A percentile compares a stretch with the other conserved stretches of the same genome.
Evolutionary conservation across 768 basidiomycete genomes (phyloP).

Genomic region (Tulasnella sp.): DNA sequence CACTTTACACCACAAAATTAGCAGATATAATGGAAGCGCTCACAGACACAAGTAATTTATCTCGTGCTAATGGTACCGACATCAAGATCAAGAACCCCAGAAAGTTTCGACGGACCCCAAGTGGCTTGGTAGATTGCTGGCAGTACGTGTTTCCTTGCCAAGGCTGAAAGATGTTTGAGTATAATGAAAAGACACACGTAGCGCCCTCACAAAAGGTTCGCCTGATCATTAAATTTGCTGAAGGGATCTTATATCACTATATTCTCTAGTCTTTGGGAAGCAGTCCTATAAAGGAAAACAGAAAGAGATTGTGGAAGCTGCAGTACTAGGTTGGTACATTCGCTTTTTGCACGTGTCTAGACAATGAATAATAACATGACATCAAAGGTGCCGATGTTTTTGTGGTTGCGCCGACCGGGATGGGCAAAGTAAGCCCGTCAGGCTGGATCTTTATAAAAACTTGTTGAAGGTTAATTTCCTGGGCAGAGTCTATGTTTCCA

Average conservation of each 20-base stretch:
- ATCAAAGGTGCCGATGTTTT: slow-evolving; percentile 53
- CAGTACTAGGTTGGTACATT: slow-evolving; percentile 38
- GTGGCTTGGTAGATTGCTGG: slow-evolving; percentile 8
- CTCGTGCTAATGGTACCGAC: neutral
- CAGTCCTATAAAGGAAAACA: slow-evolving; percentile 62
- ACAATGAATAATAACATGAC: neutral
- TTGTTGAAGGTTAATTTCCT: neutral
- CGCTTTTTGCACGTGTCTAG: neutral
- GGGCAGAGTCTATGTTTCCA: slow-evolving; percentile 72
- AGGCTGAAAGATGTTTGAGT: neutral
- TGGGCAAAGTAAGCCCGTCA: slow-evolving; percentile 55
- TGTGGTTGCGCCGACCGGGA: slow-evolving; percentile 74
- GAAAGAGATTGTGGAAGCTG: slow-evolving; percentile 59
- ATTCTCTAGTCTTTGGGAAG: slow-evolving; percentile 53
- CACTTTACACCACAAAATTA: too few relatives aligned
- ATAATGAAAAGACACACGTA: slow-evolving; percentile 2
- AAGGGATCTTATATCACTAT: neutral
- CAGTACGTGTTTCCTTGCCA: neutral
- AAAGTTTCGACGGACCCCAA: slow-evolving; percentile 5
- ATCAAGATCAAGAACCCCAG: neutral
- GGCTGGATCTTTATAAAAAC: neutral
- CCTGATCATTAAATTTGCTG: neutral
- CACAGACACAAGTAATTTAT: too few relatives aligned
- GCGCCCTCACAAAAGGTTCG: too few relatives aligned
- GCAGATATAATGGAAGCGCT: too few relatives aligned